Percentiles rank a stretch among this genome's conserved stretches.
phyloP scores from a whole-genome alignment of 257 asterid species.

The Buddleja alternifolia region DNA sequence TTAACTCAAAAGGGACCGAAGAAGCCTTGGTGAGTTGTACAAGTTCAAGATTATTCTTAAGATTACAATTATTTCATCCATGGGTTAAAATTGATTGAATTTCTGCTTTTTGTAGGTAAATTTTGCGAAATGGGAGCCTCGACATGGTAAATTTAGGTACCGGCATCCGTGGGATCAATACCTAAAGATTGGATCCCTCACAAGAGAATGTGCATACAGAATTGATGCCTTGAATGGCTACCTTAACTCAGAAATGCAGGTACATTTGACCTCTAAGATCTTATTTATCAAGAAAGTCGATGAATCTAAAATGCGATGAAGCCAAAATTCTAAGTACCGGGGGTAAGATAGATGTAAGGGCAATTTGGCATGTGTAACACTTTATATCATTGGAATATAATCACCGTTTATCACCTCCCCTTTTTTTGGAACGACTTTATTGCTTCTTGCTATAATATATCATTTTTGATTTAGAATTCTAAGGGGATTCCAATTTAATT shows the following conservation, averaged over 20 bases:
- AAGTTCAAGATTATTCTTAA: not conserved
- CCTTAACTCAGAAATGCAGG: conserved; percentile 30
- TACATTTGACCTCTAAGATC: not conserved
- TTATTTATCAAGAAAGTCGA: not conserved
- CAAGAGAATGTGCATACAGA: conserved; percentile 38
- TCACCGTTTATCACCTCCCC: no score
- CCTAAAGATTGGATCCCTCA: conserved; percentile 29
- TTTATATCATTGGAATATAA: no score
- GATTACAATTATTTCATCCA: not conserved
- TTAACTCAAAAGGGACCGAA: conserved; percentile 30
- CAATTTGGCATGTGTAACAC: no score
- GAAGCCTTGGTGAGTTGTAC: conserved; percentile 29
- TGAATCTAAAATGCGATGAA: no score
- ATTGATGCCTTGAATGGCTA: conserved; percentile 33
- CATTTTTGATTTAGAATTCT: no score
- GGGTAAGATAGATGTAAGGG: no score
- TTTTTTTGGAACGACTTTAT: no score
- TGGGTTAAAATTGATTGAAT: not conserved
- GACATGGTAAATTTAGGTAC: conserved; percentile 35
- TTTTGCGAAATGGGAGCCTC: conserved; percentile 39
- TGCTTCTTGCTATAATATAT: no score
- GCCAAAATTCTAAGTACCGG: no score
- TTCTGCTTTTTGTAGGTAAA: conserved; percentile 25
- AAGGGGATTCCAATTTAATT: no score
- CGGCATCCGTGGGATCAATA: conserved; percentile 45